Percentiles rank a stretch among this genome's conserved stretches.
These are phyloP conservation scores for Hippophae rhamnoides DNA, from an alignment of 306 rosid species.

Conservation along the genomic window DNA sequence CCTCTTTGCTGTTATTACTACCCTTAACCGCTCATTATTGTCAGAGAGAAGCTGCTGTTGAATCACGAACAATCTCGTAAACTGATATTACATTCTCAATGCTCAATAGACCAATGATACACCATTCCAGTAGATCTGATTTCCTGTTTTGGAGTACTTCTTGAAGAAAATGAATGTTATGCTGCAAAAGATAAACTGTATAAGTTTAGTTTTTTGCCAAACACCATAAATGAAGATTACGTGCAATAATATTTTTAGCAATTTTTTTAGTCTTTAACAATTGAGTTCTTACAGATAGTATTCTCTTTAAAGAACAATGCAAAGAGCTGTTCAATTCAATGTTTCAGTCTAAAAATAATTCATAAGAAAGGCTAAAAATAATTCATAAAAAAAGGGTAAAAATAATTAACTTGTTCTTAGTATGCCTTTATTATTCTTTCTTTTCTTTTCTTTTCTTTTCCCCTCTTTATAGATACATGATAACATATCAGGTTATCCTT, in stretches of 20 bases:
- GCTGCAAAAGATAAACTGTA: slow-evolving; percentile 44
- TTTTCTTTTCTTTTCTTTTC: no score
- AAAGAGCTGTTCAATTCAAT: no score
- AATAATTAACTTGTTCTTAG: no score
- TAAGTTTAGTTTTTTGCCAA: neutral
- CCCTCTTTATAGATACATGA: no score
- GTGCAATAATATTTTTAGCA: neutral
- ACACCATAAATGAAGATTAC: neutral
- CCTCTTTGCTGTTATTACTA: slow-evolving; percentile 3
- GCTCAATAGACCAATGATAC: slow-evolving; percentile 77
- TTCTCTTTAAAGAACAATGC: no score
- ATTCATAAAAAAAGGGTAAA: no score
- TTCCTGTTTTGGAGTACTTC: slow-evolving; percentile 94
- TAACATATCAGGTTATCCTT: no score
- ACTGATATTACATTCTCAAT: slow-evolving; percentile 71
- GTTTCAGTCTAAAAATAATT: no score
- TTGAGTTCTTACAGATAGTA: no score
- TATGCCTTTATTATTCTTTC: no score
- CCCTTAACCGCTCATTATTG: slow-evolving; percentile 5
- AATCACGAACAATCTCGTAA: slow-evolving; percentile 68
- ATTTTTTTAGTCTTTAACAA: no score
- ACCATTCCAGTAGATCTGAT: slow-evolving; percentile 95
- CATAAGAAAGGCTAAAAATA: no score
- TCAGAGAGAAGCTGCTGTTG: slow-evolving; percentile 17
- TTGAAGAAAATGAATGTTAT: slow-evolving; percentile 93